Conservation (phyloP, 306 rosid species). For the Mimosa bimucronata region DNA sequence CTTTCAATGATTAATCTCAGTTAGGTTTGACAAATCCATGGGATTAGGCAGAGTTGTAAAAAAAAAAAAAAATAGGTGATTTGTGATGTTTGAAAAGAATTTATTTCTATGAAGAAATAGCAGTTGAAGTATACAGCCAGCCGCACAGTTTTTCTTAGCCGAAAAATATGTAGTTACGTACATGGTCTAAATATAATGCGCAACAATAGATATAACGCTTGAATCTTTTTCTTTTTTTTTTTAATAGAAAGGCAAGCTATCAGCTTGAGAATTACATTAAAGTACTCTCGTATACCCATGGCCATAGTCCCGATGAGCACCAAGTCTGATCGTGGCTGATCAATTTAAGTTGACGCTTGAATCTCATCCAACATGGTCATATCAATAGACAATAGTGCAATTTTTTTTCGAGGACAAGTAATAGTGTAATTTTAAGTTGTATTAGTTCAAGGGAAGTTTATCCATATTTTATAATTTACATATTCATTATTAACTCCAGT, state of each 20-base stretch:
- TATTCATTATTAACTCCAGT: no score
- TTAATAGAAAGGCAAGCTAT: no score
- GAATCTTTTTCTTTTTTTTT: no score
- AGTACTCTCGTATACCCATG: no score
- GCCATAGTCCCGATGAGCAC: no score
- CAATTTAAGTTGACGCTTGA: no score
- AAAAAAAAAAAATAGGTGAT: not conserved
- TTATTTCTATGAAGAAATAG: not conserved
- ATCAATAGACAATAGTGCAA: not conserved
- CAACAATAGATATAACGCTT: not conserved
- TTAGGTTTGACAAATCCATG: not conserved
- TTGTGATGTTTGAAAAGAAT: not conserved
- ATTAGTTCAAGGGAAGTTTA: not conserved
- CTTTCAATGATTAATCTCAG: slow-evolving; percentile 42
- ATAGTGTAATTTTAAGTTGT: not conserved
- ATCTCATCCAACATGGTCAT: no score
- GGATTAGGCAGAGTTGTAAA: not conserved
- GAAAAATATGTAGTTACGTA: not conserved
- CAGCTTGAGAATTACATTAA: no score
- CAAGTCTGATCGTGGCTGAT: no score
- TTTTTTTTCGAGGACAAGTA: no score
- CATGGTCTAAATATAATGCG: not conserved
- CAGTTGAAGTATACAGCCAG: not conserved
- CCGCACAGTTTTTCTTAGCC: not conserved
- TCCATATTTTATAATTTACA: not conserved